These are phyloP conservation scores for Vaccinium vitisidaea DNA, from an alignment of 148 eudicot species.

Conservation along the genomic window DNA sequence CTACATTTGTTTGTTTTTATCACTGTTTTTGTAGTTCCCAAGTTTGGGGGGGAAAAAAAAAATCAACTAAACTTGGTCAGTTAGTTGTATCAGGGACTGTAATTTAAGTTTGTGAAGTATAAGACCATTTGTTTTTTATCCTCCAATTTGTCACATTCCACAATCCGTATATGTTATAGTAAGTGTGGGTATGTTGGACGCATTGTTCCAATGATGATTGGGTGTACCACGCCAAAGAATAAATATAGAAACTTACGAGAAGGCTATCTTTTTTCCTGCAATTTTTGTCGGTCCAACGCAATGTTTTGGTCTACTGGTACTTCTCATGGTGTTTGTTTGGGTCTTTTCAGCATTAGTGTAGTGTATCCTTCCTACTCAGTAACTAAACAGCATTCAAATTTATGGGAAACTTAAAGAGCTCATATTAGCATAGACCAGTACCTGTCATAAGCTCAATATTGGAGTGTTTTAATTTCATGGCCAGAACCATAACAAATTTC, in stretches of 20 bases:
- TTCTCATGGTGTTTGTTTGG: not conserved
- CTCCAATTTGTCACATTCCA: not conserved
- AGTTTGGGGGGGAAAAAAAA: too few relatives aligned
- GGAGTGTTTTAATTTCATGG: not conserved
- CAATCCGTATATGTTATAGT: too few relatives aligned
- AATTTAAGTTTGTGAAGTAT: not conserved
- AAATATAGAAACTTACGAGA: not conserved
- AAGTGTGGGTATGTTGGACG: not conserved
- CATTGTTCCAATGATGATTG: not conserved
- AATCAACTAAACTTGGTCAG: not conserved
- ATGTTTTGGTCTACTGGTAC: not conserved
- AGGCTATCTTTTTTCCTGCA: not conserved
- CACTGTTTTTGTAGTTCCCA: not conserved
- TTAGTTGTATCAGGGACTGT: not conserved
- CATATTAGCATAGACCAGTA: not conserved
- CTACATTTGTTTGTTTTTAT: not conserved
- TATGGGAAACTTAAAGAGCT: not conserved
- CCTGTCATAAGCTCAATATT: not conserved
- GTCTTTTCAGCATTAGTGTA: too few relatives aligned
- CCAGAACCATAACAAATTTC: not conserved
- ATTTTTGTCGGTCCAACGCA: not conserved
- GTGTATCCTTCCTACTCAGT: too few relatives aligned
- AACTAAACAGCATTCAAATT: too few relatives aligned
- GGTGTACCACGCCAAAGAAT: not conserved
- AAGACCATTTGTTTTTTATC: not conserved